Evolutionary conservation across 2,329 filamentous ascomycete species (phyloP).

Genomic region (Alternaria metachromatica): DNA sequence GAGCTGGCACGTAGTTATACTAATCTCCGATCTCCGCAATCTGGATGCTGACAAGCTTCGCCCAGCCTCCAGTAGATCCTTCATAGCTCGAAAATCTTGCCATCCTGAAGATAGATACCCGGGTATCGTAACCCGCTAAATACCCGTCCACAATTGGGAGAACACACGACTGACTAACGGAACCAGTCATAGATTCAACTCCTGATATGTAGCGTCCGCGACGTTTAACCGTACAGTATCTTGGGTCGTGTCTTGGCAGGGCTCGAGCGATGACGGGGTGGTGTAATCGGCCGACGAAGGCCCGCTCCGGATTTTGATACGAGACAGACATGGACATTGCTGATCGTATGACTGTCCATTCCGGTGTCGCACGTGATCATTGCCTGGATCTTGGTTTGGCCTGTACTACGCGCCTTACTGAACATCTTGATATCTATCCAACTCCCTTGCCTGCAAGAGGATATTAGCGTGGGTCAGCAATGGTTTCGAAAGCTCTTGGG

Average conservation of each 20-base stretch:
- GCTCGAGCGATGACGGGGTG: background rate
- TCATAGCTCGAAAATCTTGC: background rate
- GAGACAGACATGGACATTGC: background rate
- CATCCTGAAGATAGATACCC: background rate
- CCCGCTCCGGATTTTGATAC: background rate
- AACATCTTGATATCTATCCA: background rate
- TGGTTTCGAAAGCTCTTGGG: background rate
- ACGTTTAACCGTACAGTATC: background rate
- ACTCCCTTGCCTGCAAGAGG: background rate
- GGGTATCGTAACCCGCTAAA: background rate
- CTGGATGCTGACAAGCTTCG: background rate
- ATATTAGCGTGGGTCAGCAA: background rate
- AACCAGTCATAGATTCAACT: fast-evolving
- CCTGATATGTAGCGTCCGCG: background rate
- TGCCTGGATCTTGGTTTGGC: background rate
- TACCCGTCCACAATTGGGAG: background rate
- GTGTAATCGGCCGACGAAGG: background rate
- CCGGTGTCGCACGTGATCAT: background rate
- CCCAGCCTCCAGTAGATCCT: background rate
- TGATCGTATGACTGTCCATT: background rate
- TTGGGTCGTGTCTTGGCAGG: background rate
- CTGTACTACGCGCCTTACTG: fast-evolving
- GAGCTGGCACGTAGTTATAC: background rate
- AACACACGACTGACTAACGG: background rate
- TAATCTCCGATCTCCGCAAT: background rate